Base-by-base conservation (phyloP, 108 stramenopile species). In the Cyclotella choctawhatcheeana region DNA sequence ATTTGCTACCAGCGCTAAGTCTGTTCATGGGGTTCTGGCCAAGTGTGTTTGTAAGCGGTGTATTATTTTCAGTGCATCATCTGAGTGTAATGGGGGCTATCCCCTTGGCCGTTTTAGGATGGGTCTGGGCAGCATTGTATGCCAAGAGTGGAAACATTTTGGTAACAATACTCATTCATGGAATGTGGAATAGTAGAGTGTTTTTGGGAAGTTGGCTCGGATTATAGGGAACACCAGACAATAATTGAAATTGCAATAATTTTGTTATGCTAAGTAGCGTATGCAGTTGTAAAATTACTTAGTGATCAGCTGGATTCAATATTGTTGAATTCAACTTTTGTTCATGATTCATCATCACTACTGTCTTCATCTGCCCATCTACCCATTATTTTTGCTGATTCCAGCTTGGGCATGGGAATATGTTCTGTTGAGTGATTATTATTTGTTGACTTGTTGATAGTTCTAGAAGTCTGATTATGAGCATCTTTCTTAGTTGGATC, bases 121-220 rank as follows among this genome's bases (percentile, higher is more conserved):
- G 88, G 86, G 69, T 83, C 6, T 97, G 97, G 97, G 92, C 91
- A 10, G 73, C 84, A 5, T 50, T 97, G 21, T 97, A 97, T 63
- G 69, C 89, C 6, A 87, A 85, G 64, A 87, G 85, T 55, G 85
- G 90, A 0, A 97, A 97, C 71, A 69, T 97, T 5, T 73, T 88
- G 44, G 89, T 93, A 0, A 92, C 93, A 0, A 93, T 94, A 32
- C n/a, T 93, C 32, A 88, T 97, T 31, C 97, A 97, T 71, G 88
- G 87, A 55, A 89, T 97, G 83, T 97, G 97, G 97, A 97, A 97
- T 75, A 85, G 86, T 24, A 72, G 97, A 7, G 94, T 97, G 17
- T 97, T 97, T 69, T 54, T 97, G 3, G 93, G 95, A 0, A 88
- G 91, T 69, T 91, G 95, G 89, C 69, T 97, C 30, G 97, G 97